Conservation (phyloP, 2,329 filamentous ascomycete genomes). For the Talaromyces sp. region DNA sequence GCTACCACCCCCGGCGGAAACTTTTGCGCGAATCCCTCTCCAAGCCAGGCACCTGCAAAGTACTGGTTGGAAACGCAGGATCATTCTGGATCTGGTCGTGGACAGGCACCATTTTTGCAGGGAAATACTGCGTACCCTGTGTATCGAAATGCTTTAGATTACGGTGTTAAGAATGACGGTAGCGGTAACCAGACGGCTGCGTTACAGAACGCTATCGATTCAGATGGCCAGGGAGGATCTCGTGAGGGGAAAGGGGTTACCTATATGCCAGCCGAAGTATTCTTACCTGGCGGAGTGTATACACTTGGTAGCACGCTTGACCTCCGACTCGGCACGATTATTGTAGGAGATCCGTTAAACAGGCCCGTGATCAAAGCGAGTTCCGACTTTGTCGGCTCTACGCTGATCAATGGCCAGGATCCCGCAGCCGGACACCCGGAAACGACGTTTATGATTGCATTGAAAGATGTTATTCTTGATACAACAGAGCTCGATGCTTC, state of each 20-base stretch:
- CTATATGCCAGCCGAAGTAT: constrained; percentile 24
- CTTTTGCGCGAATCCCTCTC: neutral
- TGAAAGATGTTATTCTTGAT: constrained; percentile 37
- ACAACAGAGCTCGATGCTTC: constrained; percentile 23
- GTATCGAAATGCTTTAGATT: constrained; percentile 13
- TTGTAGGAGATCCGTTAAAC: constrained; percentile 34
- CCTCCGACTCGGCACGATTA: constrained; percentile 28
- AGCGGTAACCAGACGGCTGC: constrained; percentile 9
- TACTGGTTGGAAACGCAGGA: constrained; percentile 16
- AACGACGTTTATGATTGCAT: constrained; percentile 30
- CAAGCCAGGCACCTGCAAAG: neutral
- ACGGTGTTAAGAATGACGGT: constrained; percentile 12
- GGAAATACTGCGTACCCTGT: constrained; percentile 12
- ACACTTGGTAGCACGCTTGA: constrained; percentile 19
- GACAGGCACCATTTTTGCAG: constrained; percentile 13
- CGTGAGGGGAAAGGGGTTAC: constrained; percentile 13
- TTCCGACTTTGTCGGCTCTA: constrained; percentile 47
- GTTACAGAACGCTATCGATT: constrained; percentile 15
- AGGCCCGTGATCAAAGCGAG: constrained; percentile 50
- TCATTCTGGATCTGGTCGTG: constrained; percentile 12
- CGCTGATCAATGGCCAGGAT: constrained; percentile 49
- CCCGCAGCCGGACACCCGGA: constrained; percentile 19
- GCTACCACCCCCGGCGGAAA: neutral
- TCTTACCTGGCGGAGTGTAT: constrained; percentile 26
- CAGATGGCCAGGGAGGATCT: constrained; percentile 13